These are phyloP conservation scores for Coriolopsis trogii DNA, from an alignment of 1,284 basidiomycete species.

Conservation along the genomic window DNA sequence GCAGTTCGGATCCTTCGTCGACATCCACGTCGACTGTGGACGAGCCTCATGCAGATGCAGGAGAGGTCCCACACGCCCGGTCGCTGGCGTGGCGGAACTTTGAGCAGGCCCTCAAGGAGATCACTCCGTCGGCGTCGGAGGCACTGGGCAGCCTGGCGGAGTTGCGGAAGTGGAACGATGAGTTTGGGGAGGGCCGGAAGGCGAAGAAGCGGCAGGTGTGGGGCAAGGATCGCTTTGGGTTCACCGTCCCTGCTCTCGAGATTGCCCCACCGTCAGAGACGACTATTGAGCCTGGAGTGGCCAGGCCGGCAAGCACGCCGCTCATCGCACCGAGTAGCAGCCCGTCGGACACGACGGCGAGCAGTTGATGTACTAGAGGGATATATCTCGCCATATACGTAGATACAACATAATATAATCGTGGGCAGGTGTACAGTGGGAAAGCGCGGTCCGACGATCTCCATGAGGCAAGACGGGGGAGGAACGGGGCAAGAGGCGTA, in stretches of 20 bases:
- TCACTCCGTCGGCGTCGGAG: slow-evolving; percentile 86
- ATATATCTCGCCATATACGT: slow-evolving; percentile 14
- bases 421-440: slow-evolving; percentile 9
- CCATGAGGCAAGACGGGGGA: too few species aligned
- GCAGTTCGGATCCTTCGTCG: slow-evolving; percentile 1
- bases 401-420: slow-evolving; percentile 23
- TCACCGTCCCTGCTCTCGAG: slow-evolving; percentile 38
- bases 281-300: slow-evolving; percentile 43
- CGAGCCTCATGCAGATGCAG: background rate
- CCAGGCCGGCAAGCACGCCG: slow-evolving; percentile 19
- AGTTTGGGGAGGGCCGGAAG: slow-evolving; percentile 83
- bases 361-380: slow-evolving; percentile 13
- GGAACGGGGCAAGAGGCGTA: too few species aligned
- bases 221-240: slow-evolving; percentile 78
- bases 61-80: slow-evolving; percentile 32
- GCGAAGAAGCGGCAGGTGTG: slow-evolving; percentile 66
- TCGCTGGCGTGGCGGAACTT: slow-evolving; percentile 70
- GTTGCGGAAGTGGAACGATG: slow-evolving; percentile 89
- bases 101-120: slow-evolving; percentile 80
- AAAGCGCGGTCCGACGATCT: background rate
- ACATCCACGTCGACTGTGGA: slow-evolving; percentile 5
- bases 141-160: slow-evolving; percentile 78
- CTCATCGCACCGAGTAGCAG: background rate
- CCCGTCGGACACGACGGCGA: slow-evolving; percentile 6
- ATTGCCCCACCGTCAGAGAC: slow-evolving; percentile 33